Percentiles rank a stretch among this genome's conserved stretches.
These are phyloP conservation scores for Periconia macrospinosa DNA, from an alignment of 2,329 filamentous ascomycete species.

Conservation along the genomic window DNA sequence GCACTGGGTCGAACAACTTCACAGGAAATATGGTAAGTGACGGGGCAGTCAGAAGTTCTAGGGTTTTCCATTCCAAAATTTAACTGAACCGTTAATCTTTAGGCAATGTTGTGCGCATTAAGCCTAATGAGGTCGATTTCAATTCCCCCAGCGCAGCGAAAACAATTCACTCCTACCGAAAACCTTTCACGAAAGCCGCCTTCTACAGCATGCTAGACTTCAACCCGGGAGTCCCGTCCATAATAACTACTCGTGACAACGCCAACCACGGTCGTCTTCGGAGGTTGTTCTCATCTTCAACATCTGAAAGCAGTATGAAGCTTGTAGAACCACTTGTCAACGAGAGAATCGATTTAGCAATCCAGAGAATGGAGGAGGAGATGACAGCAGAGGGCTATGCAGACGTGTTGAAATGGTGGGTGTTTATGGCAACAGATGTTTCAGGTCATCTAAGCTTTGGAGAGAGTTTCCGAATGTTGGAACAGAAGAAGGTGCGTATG, in stretches of 20 bases:
- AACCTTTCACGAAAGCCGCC: constrained; percentile 5
- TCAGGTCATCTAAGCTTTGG: constrained; percentile 60
- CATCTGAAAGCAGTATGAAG: constrained; percentile 12
- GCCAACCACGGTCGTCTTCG: constrained; percentile 7
- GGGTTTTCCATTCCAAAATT: not conserved
- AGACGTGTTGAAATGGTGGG: constrained; percentile 58
- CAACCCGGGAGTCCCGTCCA: not conserved
- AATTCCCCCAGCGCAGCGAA: constrained; percentile 6
- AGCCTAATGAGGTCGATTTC: constrained; percentile 13
- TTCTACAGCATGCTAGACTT: constrained; percentile 3
- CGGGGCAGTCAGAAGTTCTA: not conserved
- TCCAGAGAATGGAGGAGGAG: constrained; percentile 52
- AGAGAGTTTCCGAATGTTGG: constrained; percentile 57
- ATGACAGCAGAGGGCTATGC: constrained; percentile 38
- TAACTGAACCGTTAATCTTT: not conserved
- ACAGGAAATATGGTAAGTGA: constrained; percentile 13
- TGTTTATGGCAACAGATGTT: constrained; percentile 58
- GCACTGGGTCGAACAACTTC: constrained; percentile 12
- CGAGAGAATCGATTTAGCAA: constrained; percentile 42
- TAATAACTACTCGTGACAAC: constrained; percentile 4
- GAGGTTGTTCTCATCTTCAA: constrained; percentile 6
- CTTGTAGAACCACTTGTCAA: constrained; percentile 37
- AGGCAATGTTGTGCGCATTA: constrained; percentile 7
- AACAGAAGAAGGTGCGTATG: constrained; percentile 51
- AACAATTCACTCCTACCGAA: constrained; percentile 9